A percentile compares a stretch with the other conserved stretches of the same genome.
phyloP scores from a whole-genome alignment of 2,329 filamentous ascomycete species.

The Arthrobotrys sphaeroides region DNA sequence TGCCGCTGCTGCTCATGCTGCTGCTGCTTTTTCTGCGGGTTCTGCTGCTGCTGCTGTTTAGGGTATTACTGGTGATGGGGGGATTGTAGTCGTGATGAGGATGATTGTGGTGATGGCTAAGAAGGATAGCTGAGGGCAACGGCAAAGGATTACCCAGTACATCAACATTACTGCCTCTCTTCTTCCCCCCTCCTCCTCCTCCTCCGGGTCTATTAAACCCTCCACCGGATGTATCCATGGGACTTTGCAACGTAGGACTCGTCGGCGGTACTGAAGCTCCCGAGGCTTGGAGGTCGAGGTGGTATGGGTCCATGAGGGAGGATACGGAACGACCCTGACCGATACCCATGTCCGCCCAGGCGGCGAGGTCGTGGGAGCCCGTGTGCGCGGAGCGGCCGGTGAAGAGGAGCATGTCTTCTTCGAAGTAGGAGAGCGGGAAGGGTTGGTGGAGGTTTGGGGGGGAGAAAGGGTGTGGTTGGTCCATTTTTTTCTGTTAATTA shows the following conservation, averaged over 20 bases:
- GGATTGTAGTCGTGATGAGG: neutral
- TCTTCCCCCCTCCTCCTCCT: slow-evolving; percentile 20
- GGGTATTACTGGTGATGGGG: neutral
- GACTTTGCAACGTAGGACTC: slow-evolving; percentile 35
- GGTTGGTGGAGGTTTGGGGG: slow-evolving; percentile 23
- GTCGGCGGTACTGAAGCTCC: neutral
- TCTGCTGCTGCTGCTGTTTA: slow-evolving; percentile 39
- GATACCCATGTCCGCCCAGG: slow-evolving; percentile 52
- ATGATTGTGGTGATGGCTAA: neutral
- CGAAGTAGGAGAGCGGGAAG: slow-evolving; percentile 53
- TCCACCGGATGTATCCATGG: slow-evolving; percentile 14
- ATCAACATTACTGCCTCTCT: slow-evolving; percentile 42
- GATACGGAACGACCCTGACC: slow-evolving; percentile 51
- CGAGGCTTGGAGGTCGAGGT: slow-evolving; percentile 20
- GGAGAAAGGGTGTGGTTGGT: slow-evolving; percentile 39
- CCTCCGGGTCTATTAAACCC: neutral
- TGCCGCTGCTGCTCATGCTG: slow-evolving; percentile 33
- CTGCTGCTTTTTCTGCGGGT: slow-evolving; percentile 28
- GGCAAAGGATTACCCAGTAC: slow-evolving; percentile 44
- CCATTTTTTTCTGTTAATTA: slow-evolving; percentile 8
- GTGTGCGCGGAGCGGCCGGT: slow-evolving; percentile 24
- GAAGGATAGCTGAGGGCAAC: slow-evolving; percentile 12
- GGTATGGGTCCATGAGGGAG: slow-evolving; percentile 51
- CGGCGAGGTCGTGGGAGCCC: slow-evolving; percentile 21
- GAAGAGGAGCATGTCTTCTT: slow-evolving; percentile 53